Base-by-base conservation (phyloP, 1,284 basidiomycete species). In the Phellinidium pouzarii region DNA sequence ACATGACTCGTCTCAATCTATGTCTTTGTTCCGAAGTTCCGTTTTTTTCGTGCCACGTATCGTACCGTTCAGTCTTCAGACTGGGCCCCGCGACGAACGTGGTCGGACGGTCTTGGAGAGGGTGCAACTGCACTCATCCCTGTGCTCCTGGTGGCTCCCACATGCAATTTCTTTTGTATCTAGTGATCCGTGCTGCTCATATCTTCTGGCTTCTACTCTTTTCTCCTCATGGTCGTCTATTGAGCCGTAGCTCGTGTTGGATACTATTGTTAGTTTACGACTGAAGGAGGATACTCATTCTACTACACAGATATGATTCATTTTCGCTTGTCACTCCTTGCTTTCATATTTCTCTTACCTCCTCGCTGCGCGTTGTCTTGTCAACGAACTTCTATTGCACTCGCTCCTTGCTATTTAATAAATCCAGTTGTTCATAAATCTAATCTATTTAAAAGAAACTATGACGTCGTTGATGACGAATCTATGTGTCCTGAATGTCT, bases 11-110 rank as follows among this genome's bases (percentile, higher is more conserved):
- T 60, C 61, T 64, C 64, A 55, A 48, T 65, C 60, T 56, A 55
- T 65, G 64, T 59, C 51, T 43, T 46, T 62, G 66, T 68, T 69
- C 74, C 74, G 70, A 74, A 64, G 65, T 72, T 73, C 64, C 69
- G 70, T 68, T 72, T 71, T 74, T 11, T 72, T 67, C 70, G 79
- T 77, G 68, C 77, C 72, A 69, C 72, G 78, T 77, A 70, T 74
- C 80, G 77, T 79, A 77, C 77, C 75, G 80, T 74, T 75, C 66
- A 68, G 70, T 65, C 55, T 52, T 60, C 58, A 66, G 68, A 60
- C 69, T 71, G 69, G 71, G 71, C 78, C 76, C 75, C 68, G 79
- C 66, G 78, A 79, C 74, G 78, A 70, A 74, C 78, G 72, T 76
- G 74, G 75, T 74, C 78, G 70, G 43, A 36, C 42, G 50, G 50